Percentiles rank a stretch among this genome's conserved stretches.
These are phyloP conservation scores for Mrakia hoshinonis DNA, from an alignment of 768 basidiomycete genomes.

Conservation along the genomic window DNA sequence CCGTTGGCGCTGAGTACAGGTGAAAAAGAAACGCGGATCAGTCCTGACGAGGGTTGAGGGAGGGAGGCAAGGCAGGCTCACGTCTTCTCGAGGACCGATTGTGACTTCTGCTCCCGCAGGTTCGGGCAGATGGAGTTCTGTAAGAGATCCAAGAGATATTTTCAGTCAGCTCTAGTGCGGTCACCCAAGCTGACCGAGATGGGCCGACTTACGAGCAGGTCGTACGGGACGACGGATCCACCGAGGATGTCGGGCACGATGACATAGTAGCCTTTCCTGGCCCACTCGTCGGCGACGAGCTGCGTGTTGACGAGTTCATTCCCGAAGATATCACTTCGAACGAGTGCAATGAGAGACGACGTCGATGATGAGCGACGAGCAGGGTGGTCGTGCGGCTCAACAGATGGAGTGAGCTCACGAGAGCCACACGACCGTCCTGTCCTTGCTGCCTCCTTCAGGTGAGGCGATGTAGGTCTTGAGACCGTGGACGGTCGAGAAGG, in stretches of 20 bases:
- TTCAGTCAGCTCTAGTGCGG: too few relatives aligned
- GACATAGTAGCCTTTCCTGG: conserved; percentile 39
- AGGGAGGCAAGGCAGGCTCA: not conserved
- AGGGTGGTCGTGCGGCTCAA: not conserved
- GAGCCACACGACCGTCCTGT: conserved; percentile 39
- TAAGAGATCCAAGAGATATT: conserved; percentile 35
- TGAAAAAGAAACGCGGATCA: not conserved
- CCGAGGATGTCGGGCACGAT: conserved; percentile 39
- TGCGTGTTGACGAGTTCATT: conserved; percentile 37
- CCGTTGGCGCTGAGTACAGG: conserved; percentile 31
- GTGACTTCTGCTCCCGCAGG: conserved; percentile 34
- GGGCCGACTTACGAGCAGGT: conserved; percentile 8
- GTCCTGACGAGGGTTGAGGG: not conserved
- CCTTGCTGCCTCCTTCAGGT: conserved; percentile 35
- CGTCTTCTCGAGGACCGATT: conserved; percentile 15
- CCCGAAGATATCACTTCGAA: conserved; percentile 38
- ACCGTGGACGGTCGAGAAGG: conserved; percentile 35
- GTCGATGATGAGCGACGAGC: not conserved
- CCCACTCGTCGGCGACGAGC: conserved; percentile 40
- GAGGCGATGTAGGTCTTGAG: conserved; percentile 39
- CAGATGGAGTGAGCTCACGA: too few relatives aligned
- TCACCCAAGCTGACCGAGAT: not conserved
- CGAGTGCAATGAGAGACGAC: not conserved
- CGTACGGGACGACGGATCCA: conserved; percentile 8
- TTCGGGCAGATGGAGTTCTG: conserved; percentile 39